Conservation (phyloP, 768 basidiomycete species). For the Crassisporium funariophilum region DNA sequence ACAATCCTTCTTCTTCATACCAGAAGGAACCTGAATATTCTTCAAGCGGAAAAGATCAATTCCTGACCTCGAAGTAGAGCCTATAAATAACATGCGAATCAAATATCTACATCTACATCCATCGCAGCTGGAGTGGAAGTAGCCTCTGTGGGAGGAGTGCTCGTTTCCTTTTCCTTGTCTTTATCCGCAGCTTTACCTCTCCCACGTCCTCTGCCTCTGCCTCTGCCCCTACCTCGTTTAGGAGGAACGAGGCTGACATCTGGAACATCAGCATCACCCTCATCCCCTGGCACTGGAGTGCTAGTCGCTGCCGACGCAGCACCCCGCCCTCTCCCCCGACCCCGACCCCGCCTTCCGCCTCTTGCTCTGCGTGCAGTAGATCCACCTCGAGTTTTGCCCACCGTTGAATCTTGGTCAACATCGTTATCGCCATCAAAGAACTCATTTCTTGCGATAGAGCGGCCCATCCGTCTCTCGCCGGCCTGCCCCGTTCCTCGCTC, state of each 20-base stretch:
- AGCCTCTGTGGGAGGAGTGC: conserved; percentile 30
- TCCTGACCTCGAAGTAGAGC: conserved; percentile 1
- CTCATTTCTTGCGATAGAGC: conserved; percentile 60
- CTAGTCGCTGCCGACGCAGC: conserved; percentile 16
- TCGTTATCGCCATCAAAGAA: conserved; percentile 76
- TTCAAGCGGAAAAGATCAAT: no score
- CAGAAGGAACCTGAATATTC: no score
- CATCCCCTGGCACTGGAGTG: conserved; percentile 20
- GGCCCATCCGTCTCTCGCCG: conserved; percentile 58
- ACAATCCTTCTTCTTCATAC: no score
- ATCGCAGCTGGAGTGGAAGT: conserved; percentile 33
- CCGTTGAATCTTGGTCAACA: conserved; percentile 49
- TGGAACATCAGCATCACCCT: conserved; percentile 14
- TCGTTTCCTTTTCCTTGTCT: conserved; percentile 23
- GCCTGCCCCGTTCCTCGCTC: conserved; percentile 58
- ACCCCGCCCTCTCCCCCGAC: conserved; percentile 26
- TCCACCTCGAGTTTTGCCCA: conserved; percentile 21
- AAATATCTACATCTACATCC: conserved; percentile 27
- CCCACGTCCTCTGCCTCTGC: conserved; percentile 38
- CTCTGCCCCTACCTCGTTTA: conserved; percentile 35
- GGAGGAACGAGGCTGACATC: conserved; percentile 18
- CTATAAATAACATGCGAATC: conserved; percentile 4
- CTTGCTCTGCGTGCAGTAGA: conserved; percentile 25
- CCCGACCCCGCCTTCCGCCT: conserved; percentile 27
- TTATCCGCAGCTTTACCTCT: conserved; percentile 27